Percentiles rank a stretch among this genome's conserved stretches.
Conservation (phyloP, 768 basidiomycete genomes). For the Neoboletus subvelutipes region DNA sequence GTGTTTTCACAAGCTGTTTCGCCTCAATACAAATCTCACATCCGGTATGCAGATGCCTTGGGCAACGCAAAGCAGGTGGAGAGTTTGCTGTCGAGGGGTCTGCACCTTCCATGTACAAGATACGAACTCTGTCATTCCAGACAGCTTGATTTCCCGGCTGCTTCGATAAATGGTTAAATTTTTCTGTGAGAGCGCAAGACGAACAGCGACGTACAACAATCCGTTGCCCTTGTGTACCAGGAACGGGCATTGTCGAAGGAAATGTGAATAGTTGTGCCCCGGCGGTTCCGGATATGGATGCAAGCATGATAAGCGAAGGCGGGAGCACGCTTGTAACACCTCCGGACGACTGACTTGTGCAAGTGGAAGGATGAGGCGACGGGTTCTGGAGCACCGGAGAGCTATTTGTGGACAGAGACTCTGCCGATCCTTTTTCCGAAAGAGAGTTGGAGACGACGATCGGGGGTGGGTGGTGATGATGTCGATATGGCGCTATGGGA, state of each 20-base stretch:
- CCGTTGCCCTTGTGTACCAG: conserved; percentile 8
- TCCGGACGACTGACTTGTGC: conserved; percentile 20
- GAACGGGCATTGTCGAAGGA: conserved; percentile 5
- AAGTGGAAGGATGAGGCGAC: conserved; percentile 27
- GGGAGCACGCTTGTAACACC: conserved; percentile 22
- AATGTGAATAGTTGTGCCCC: conserved; percentile 5
- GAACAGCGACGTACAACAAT: conserved; percentile 12
- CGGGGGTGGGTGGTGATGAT: conserved; percentile 36
- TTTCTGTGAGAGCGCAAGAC: background rate
- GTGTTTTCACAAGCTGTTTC: conserved; percentile 34
- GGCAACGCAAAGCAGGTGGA: conserved; percentile 63
- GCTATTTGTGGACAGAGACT: conserved; percentile 18
- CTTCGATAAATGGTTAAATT: background rate
- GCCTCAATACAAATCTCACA: conserved; percentile 80
- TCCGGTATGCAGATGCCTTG: conserved; percentile 68
- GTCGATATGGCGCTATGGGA: conserved; percentile 40
- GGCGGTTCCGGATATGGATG: conserved; percentile 28
- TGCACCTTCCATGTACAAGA: conserved; percentile 59
- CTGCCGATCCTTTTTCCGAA: conserved; percentile 27
- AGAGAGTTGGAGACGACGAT: conserved; percentile 30
- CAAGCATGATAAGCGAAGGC: conserved; percentile 30
- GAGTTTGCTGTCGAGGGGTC: conserved; percentile 63
- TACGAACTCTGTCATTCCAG: conserved; percentile 42
- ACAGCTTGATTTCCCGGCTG: conserved; percentile 20
- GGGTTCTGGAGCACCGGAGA: conserved; percentile 25